Percentiles rank a stretch among this genome's conserved stretches.
These are phyloP conservation scores for Trichopus zeylanicus DNA, from an alignment of 116 monocot species.

Conservation along the genomic window DNA sequence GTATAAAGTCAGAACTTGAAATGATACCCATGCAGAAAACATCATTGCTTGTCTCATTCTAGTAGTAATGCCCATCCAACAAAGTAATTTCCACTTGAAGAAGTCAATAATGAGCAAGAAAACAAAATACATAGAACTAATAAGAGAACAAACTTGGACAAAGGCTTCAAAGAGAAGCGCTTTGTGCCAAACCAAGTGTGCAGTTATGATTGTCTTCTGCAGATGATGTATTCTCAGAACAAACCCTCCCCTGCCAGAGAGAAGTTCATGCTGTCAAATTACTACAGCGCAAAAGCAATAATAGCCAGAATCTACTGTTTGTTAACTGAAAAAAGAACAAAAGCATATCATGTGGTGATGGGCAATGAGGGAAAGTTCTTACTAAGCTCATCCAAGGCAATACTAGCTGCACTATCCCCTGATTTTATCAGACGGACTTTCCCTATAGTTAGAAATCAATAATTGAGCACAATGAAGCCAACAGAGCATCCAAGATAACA, in stretches of 20 bases:
- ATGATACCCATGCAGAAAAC: no score
- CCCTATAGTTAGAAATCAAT: constrained; percentile 21
- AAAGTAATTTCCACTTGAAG: no score
- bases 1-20: no score
- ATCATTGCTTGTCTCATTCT: no score
- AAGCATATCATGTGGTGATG: background rate
- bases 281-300: background rate
- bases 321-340: background rate
- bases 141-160: no score
- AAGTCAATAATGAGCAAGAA: no score
- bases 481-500: background rate
- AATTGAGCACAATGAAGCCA: background rate
- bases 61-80: no score
- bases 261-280: background rate
- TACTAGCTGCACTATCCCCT: constrained; percentile 36
- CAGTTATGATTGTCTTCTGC: no score
- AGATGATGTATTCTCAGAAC: background rate
- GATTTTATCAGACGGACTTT: constrained; percentile 70
- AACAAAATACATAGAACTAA: no score
- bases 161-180: no score
- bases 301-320: background rate
- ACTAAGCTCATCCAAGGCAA: constrained; percentile 54
- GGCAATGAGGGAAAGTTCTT: constrained; percentile 5
- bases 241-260: background rate
- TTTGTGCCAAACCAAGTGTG: no score